Percentiles rank a stretch among this genome's conserved stretches.
Conservation (phyloP, 2,329 filamentous ascomycete genomes). For the Dothidotthia symphoricarpi region DNA sequence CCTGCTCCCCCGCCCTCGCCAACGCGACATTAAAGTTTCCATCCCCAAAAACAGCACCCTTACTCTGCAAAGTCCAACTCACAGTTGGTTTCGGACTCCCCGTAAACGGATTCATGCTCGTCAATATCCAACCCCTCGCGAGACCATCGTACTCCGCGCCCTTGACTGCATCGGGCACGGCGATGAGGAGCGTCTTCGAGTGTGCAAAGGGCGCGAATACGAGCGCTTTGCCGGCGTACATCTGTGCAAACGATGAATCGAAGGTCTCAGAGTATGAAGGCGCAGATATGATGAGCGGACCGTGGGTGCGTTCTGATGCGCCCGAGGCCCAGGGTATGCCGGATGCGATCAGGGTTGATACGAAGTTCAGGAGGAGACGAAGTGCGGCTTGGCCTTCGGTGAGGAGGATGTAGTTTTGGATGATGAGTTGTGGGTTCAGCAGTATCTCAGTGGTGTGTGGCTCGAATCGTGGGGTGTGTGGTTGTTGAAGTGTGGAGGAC, state of each 20-base stretch:
- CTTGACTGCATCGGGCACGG: slow-evolving; percentile 31
- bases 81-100: slow-evolving; percentile 20
- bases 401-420: slow-evolving; percentile 39
- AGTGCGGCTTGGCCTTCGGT: slow-evolving; percentile 20
- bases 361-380: slow-evolving; percentile 17
- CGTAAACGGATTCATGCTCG: slow-evolving; percentile 31
- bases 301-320: slow-evolving; percentile 31
- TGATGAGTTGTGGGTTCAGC: slow-evolving; percentile 35
- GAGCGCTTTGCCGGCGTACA: slow-evolving; percentile 23
- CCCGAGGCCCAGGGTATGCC: slow-evolving; percentile 36
- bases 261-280: slow-evolving; percentile 5
- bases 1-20: slow-evolving; percentile 8
- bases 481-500: slow-evolving; percentile 27
- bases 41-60: slow-evolving; percentile 44
- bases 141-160: slow-evolving; percentile 16
- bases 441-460: slow-evolving; percentile 25
- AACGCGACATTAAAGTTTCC: slow-evolving; percentile 17
- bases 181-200: slow-evolving; percentile 32
- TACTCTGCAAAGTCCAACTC: slow-evolving; percentile 43
- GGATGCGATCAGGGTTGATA: slow-evolving; percentile 25
- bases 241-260: background rate
- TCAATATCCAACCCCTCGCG: slow-evolving; percentile 41
- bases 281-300: slow-evolving; percentile 29
- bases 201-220: slow-evolving; percentile 36
- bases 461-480: slow-evolving; percentile 6